Evolutionary conservation across 2,329 filamentous ascomycete genomes (phyloP).

Genomic region (Diaporthe ilicicola): DNA sequence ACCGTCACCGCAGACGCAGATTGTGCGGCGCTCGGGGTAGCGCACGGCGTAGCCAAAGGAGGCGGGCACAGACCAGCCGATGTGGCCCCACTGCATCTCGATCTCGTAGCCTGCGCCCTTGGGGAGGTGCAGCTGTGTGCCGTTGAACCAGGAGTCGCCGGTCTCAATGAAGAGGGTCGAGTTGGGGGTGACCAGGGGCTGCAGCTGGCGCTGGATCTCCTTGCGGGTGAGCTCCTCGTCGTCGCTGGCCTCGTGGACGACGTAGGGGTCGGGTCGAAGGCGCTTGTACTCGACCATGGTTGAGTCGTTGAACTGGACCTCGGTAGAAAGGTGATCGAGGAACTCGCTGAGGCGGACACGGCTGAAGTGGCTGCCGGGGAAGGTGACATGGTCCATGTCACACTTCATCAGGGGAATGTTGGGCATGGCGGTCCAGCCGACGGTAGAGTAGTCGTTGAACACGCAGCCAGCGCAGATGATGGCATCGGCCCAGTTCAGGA

Average conservation of each 20-base stretch:
- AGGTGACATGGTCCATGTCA: slow-evolving; percentile 41
- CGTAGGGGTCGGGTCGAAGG: slow-evolving; percentile 36
- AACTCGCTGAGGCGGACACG: slow-evolving; percentile 40
- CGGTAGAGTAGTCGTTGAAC: slow-evolving; percentile 41
- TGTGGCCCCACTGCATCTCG: slow-evolving; percentile 44
- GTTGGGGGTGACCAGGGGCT: slow-evolving; percentile 36
- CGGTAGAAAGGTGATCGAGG: slow-evolving; percentile 36
- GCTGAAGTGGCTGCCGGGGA: slow-evolving; percentile 40
- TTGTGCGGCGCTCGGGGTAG: slow-evolving; percentile 38
- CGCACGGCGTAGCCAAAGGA: slow-evolving; percentile 40
- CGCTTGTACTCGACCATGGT: slow-evolving; percentile 41
- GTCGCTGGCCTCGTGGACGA: slow-evolving; percentile 33
- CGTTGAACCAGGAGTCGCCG: slow-evolving; percentile 42
- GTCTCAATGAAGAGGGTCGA: slow-evolving; percentile 40
- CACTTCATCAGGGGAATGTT: slow-evolving; percentile 38
- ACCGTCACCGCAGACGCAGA: slow-evolving; percentile 46
- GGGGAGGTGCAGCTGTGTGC: slow-evolving; percentile 38
- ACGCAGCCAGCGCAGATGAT: slow-evolving; percentile 39
- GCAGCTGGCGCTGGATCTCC: slow-evolving; percentile 39
- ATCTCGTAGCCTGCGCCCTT: slow-evolving; percentile 41
- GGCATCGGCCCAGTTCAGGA: slow-evolving; percentile 41
- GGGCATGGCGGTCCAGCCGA: slow-evolving; percentile 42
- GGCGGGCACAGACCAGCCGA: slow-evolving; percentile 41
- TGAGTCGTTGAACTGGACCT: slow-evolving; percentile 36
- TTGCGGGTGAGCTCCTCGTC: slow-evolving; percentile 38